These are phyloP conservation scores for Rhodotorula paludigena DNA, from an alignment of 768 basidiomycete genomes.

Conservation along the genomic window DNA sequence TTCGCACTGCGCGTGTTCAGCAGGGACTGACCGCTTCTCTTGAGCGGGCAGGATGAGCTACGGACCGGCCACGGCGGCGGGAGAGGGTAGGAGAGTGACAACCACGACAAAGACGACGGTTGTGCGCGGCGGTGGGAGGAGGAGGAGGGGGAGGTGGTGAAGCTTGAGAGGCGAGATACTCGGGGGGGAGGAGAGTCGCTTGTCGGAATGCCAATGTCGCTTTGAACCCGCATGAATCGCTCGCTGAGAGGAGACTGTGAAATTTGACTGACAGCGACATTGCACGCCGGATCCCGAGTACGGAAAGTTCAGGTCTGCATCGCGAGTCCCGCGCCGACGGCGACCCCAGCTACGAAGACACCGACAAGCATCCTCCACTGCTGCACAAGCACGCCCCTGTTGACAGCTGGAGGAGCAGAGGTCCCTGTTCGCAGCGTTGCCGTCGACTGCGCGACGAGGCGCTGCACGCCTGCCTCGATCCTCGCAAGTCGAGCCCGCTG, in stretches of 20 bases:
- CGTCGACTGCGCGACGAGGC: neutral
- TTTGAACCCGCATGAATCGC: too few species aligned
- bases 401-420: neutral
- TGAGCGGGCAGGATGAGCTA: too few species aligned
- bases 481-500: neutral
- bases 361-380: neutral
- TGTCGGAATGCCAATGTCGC: too few species aligned
- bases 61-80: neutral
- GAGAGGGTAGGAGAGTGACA: neutral
- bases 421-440: neutral
- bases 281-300: too few species aligned
- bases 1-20: too few species aligned
- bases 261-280: too few species aligned
- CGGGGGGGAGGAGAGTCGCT: too few species aligned
- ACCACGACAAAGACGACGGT: neutral
- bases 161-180: too few species aligned
- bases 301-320: too few species aligned
- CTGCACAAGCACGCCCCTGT: neutral
- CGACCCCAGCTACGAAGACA: neutral
- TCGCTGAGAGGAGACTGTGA: too few species aligned
- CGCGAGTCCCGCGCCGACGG: neutral
- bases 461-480: neutral
- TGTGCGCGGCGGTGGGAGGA: too few species aligned
- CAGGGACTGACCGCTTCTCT: too few species aligned
- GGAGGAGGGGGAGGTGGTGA: neutral